Percentiles rank a stretch among this genome's conserved stretches.
Conservation (phyloP, 2,329 filamentous ascomycete genomes). For the Colletotrichum noveboracense region DNA sequence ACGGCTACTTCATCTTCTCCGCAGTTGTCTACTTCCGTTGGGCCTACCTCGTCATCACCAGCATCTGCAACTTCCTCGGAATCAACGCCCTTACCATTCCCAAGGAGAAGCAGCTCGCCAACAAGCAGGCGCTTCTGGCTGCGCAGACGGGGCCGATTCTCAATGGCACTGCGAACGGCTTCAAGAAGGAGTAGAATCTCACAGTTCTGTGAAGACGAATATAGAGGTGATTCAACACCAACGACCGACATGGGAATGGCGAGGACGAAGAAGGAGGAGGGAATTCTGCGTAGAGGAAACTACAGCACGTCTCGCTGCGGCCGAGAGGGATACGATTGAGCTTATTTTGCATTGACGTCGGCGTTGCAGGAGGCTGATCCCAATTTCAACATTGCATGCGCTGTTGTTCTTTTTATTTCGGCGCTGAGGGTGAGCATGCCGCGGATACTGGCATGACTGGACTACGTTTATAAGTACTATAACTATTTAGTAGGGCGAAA, state of each 20-base stretch:
- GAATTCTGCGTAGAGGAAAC: background rate
- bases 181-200: slow-evolving; percentile 27
- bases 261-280: background rate
- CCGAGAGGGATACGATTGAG: background rate
- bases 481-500: background rate
- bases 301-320: background rate
- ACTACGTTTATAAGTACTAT: background rate
- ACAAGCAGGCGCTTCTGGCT: slow-evolving; percentile 48
- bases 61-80: slow-evolving; percentile 89
- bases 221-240: background rate
- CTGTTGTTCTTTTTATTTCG: background rate
- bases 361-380: slow-evolving; percentile 21
- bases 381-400: slow-evolving; percentile 22
- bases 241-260: background rate
- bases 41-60: slow-evolving; percentile 88
- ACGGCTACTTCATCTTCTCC: slow-evolving; percentile 83
- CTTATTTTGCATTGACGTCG: slow-evolving; percentile 20
- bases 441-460: background rate
- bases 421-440: slow-evolving; percentile 10
- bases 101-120: slow-evolving; percentile 62
- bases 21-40: slow-evolving; percentile 88
- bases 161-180: slow-evolving; percentile 31
- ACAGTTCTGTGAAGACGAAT: background rate
- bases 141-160: slow-evolving; percentile 29
- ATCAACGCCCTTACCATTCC: slow-evolving; percentile 95